phyloP scores from a whole-genome alignment of 305 asterid genomes.

The Fraxinus sp. region DNA sequence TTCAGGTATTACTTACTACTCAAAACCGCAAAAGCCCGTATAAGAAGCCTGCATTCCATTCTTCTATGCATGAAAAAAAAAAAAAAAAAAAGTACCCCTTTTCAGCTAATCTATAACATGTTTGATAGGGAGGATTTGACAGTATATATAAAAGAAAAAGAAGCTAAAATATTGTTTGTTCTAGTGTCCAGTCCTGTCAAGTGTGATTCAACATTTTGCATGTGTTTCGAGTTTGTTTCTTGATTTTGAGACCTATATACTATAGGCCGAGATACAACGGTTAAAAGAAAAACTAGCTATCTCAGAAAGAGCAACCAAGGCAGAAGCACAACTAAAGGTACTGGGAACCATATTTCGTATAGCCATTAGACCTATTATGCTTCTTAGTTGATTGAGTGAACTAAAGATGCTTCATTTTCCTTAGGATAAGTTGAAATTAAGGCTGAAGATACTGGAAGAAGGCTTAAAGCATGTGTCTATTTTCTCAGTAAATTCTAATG shows the following conservation, averaged over 20 bases:
- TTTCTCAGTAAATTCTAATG: conserved; percentile 31
- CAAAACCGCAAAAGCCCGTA: neutral
- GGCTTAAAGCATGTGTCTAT: conserved; percentile 46
- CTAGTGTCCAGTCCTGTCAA: neutral
- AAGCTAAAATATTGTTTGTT: neutral
- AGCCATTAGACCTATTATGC: neutral
- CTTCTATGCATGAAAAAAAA: neutral
- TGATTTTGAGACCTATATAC: conserved; percentile 11
- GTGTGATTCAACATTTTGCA: neutral
- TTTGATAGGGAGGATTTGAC: neutral
- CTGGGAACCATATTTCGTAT: conserved; percentile 10
- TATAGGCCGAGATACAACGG: conserved; percentile 81
- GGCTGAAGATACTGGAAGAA: conserved; percentile 83
- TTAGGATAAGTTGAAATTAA: conserved; percentile 81
- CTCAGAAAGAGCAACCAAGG: conserved; percentile 76
- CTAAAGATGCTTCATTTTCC: conserved; percentile 18
- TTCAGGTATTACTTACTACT: conserved; percentile 49
- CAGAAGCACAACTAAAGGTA: conserved; percentile 84
- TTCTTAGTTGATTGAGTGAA: conserved; percentile 1
- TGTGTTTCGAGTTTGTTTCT: conserved; percentile 2
- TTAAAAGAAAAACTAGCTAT: conserved; percentile 62
- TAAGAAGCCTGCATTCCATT: neutral
- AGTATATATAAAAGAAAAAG: neutral
- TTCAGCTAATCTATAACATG: neutral
- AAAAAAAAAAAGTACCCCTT: neutral